These are phyloP conservation scores for Raffaelea ambrosiae DNA, from an alignment of 2,329 filamentous ascomycete genomes.

Conservation along the genomic window DNA sequence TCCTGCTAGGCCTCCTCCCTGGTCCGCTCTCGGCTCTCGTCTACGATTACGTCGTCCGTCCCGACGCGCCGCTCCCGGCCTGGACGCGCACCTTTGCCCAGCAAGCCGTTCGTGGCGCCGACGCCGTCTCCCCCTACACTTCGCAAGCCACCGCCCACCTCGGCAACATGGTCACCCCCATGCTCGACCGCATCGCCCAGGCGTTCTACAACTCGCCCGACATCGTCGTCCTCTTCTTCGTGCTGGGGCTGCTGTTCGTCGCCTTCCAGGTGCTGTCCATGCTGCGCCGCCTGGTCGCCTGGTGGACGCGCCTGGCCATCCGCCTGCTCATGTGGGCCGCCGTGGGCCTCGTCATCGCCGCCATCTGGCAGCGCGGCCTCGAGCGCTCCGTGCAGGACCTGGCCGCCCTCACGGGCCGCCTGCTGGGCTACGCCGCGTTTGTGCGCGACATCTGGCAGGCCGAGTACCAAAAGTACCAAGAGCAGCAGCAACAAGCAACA, in stretches of 20 bases:
- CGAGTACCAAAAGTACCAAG: constrained; percentile 51
- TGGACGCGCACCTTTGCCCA: constrained; percentile 24
- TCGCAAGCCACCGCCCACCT: constrained; percentile 26
- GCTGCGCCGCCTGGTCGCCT: constrained; percentile 64
- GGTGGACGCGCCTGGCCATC: constrained; percentile 63
- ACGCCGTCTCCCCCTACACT: constrained; percentile 30
- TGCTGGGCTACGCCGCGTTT: constrained; percentile 37
- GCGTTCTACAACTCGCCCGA: constrained; percentile 30
- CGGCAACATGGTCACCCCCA: constrained; percentile 33
- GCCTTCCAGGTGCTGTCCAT: constrained; percentile 61
- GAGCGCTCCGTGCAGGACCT: constrained; percentile 56
- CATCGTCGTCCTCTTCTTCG: constrained; percentile 33
- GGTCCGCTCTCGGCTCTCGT: constrained; percentile 35
- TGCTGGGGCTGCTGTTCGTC: constrained; percentile 47
- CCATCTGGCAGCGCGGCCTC: constrained; percentile 57
- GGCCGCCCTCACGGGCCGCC: constrained; percentile 30
- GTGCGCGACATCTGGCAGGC: constrained; percentile 46
- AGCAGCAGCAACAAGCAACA: constrained; percentile 27
- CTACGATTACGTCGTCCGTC: constrained; percentile 38
- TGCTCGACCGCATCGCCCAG: constrained; percentile 31
- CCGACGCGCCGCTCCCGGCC: constrained; percentile 34
- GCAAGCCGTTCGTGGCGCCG: constrained; percentile 20
- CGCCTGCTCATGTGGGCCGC: constrained; percentile 56
- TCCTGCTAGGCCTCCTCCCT: constrained; percentile 23
- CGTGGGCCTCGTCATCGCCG: constrained; percentile 43